Percentiles rank a stretch among this genome's conserved stretches.
Conservation (phyloP, 2,329 filamentous ascomycete species). For the Orbilia brochopaga region DNA sequence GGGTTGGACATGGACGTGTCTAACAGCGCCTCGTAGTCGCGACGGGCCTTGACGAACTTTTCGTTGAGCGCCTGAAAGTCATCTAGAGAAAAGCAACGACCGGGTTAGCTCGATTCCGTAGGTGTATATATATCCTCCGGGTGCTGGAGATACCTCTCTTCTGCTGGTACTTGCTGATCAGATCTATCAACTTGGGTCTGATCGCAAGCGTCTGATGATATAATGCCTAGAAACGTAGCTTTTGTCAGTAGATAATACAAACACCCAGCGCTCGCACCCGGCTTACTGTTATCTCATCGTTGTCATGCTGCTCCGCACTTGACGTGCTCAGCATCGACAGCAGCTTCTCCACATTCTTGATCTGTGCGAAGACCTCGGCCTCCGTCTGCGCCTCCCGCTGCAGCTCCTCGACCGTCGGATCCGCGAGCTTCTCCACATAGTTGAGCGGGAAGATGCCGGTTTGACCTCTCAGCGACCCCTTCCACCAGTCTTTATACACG, state of each 20-base stretch:
- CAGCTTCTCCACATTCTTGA: conserved; percentile 79
- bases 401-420: conserved; percentile 91
- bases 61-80: conserved; percentile 98
- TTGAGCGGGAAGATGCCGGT: conserved; percentile 98
- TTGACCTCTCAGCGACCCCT: conserved; percentile 88
- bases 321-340: conserved; percentile 89
- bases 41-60: conserved; percentile 97
- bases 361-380: conserved; percentile 75
- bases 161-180: conserved; percentile 98
- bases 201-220: conserved; percentile 96
- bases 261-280: conserved; percentile 9
- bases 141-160: conserved; percentile 77
- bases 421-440: conserved; percentile 95
- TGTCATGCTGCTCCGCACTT: conserved; percentile 80
- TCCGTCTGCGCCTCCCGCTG: conserved; percentile 97
- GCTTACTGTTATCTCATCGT: conserved; percentile 89
- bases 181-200: conserved; percentile 91
- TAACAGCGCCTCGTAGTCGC: conserved; percentile 94
- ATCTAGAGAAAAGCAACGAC: conserved; percentile 65
- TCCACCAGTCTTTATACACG: conserved; percentile 99
- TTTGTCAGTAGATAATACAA: conserved; percentile 13
- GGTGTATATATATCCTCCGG: not conserved
- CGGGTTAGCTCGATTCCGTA: conserved; percentile 13
- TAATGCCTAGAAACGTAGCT: conserved; percentile 65
- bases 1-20: conserved; percentile 96